phyloP scores from a whole-genome alignment of 768 basidiomycete genomes.

The Lactifluus pinguis region DNA sequence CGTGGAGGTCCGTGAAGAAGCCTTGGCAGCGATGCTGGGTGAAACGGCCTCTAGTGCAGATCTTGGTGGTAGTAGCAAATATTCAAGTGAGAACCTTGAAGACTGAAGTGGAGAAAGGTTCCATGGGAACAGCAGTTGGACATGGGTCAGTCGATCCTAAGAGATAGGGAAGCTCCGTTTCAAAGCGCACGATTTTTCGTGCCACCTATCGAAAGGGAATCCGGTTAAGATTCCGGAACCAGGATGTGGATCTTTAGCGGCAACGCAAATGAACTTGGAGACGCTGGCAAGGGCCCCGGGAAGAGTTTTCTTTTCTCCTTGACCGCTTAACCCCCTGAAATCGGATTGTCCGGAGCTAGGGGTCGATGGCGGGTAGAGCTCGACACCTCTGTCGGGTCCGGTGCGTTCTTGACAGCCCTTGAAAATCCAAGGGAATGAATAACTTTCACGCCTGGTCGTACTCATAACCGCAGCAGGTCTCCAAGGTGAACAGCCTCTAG shows the following conservation, averaged over 20 bases:
- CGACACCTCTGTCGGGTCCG: constrained; percentile 61
- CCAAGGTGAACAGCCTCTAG: constrained; percentile 78
- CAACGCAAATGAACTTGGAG: constrained; percentile 57
- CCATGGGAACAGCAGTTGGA: constrained; percentile 82
- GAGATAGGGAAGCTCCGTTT: constrained; percentile 40
- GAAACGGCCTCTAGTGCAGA: constrained; percentile 41
- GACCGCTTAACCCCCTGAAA: no score
- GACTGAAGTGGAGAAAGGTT: constrained; percentile 86
- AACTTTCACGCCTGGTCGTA: constrained; percentile 63
- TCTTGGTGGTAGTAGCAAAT: constrained; percentile 87
- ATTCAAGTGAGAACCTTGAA: constrained; percentile 80
- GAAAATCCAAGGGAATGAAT: constrained; percentile 73
- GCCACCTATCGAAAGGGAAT: no score
- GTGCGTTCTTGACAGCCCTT: constrained; percentile 70
- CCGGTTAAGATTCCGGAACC: no score
- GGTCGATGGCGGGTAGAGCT: no score
- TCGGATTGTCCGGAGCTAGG: no score
- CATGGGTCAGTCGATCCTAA: constrained; percentile 80
- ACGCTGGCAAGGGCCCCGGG: constrained; percentile 59
- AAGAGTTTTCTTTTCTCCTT: constrained; percentile 77
- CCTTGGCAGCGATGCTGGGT: no score
- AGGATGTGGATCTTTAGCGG: constrained; percentile 25
- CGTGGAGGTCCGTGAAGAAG: no score
- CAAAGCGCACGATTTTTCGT: no score
- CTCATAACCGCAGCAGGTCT: constrained; percentile 76